Conservation (phyloP, 225 moss, liverwort and hornwort species). For the Takakia lepidozioides region DNA sequence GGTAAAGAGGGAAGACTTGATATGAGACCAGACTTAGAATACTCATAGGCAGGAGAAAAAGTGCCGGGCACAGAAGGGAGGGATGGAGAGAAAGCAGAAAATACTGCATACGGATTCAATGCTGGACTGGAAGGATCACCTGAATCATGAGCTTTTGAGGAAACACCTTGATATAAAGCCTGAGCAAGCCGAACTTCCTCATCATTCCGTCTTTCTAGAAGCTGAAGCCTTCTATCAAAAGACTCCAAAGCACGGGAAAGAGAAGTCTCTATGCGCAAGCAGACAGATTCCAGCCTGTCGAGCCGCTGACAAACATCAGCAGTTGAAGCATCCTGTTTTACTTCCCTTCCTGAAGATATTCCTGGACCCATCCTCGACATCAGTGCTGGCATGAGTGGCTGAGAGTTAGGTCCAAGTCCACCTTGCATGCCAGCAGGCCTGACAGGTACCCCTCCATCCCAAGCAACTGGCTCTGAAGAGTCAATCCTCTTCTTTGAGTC, state of each 20-base stretch:
- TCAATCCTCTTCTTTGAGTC: slow-evolving; percentile 38
- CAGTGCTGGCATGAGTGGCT: slow-evolving; percentile 20
- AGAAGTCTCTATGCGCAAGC: slow-evolving; percentile 62
- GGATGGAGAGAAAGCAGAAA: too few species aligned
- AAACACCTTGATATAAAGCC: too few species aligned
- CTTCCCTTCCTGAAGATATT: neutral
- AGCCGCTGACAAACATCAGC: slow-evolving; percentile 51
- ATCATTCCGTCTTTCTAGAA: slow-evolving; percentile 29
- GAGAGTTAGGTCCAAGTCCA: neutral
- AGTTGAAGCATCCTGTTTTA: slow-evolving; percentile 13
- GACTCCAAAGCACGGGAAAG: slow-evolving; percentile 48
- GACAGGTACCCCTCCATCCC: neutral
- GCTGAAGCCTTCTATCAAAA: slow-evolving; percentile 56
- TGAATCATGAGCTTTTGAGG: slow-evolving; percentile 17
- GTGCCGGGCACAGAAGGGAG: too few species aligned
- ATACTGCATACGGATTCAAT: neutral
- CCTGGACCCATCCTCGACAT: slow-evolving; percentile 12
- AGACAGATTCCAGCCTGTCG: slow-evolving; percentile 57
- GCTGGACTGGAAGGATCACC: slow-evolving; percentile 6
- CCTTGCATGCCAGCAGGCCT: neutral
- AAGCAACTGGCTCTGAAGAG: slow-evolving; percentile 2
- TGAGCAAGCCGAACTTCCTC: slow-evolving; percentile 10
- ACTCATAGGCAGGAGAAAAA: too few species aligned
- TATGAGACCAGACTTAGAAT: too few species aligned
- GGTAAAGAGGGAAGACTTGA: too few species aligned